Conservation (phyloP, 192 early-diverging fungal species). For the Cladochytrium replicatum region DNA sequence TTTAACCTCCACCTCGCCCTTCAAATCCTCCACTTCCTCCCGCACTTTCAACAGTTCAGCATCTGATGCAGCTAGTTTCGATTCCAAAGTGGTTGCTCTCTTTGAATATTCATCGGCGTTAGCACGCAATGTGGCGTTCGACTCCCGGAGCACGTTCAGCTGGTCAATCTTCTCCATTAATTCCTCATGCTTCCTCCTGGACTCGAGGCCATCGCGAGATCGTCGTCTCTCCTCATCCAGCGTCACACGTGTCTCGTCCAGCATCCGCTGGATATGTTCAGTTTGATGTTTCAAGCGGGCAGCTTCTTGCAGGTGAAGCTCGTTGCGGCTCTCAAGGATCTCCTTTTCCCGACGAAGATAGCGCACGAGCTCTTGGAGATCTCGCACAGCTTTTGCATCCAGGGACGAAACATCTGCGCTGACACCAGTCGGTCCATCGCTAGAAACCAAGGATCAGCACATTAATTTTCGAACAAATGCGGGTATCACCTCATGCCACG, state of each 20-base stretch:
- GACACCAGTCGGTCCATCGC: slow-evolving; percentile 4
- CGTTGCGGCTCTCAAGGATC: slow-evolving; percentile 55
- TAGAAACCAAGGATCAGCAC: too few relatives aligned
- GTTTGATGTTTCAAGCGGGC: slow-evolving; percentile 54
- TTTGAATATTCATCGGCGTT: slow-evolving; percentile 37
- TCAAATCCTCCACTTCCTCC: slow-evolving; percentile 47
- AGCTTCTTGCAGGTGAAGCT: slow-evolving; percentile 54
- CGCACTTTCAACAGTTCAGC: slow-evolving; percentile 36
- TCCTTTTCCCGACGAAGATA: slow-evolving; percentile 67
- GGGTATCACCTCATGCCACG: too few relatives aligned
- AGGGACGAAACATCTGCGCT: background rate
- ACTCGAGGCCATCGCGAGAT: slow-evolving; percentile 31
- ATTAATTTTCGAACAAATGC: too few relatives aligned
- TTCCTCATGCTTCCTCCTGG: slow-evolving; percentile 45
- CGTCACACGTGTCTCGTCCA: slow-evolving; percentile 55
- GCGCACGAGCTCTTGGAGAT: slow-evolving; percentile 51
- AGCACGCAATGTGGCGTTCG: slow-evolving; percentile 59
- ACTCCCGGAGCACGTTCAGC: slow-evolving; percentile 60
- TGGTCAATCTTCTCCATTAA: slow-evolving; percentile 59
- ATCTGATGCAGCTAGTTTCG: slow-evolving; percentile 25
- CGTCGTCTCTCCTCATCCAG: slow-evolving; percentile 41
- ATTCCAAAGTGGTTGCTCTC: slow-evolving; percentile 29
- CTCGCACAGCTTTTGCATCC: slow-evolving; percentile 14
- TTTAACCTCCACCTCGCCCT: slow-evolving; percentile 50
- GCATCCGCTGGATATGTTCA: slow-evolving; percentile 49